These are phyloP conservation scores for Falciphora oryzae DNA, from an alignment of 2,329 filamentous ascomycete genomes.

Conservation along the genomic window DNA sequence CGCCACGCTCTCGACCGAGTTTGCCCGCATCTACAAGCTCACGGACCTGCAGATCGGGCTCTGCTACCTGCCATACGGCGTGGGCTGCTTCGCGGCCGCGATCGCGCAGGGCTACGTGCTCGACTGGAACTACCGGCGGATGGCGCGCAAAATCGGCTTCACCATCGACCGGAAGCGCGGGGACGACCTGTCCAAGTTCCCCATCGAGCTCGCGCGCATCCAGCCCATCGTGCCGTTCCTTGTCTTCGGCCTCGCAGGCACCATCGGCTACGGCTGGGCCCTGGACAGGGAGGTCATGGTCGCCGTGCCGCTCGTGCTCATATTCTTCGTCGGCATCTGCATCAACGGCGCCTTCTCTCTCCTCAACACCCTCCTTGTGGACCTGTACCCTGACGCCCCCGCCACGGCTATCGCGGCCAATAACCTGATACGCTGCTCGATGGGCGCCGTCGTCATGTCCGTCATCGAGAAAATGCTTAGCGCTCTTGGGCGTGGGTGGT, in stretches of 20 bases:
- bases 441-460: conserved; percentile 54
- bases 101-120: conserved; percentile 51
- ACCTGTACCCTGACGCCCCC: conserved; percentile 54
- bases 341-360: conserved; percentile 59
- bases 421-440: conserved; percentile 56
- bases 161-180: conserved; percentile 53
- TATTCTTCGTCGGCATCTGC: conserved; percentile 51
- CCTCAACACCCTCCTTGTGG: conserved; percentile 57
- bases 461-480: conserved; percentile 54
- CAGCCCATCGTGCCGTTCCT: conserved; percentile 50
- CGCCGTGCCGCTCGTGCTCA: conserved; percentile 48
- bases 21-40: conserved; percentile 45
- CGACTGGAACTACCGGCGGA: conserved; percentile 65
- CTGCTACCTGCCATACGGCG: conserved; percentile 49
- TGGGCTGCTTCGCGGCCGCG: conserved; percentile 42
- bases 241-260: conserved; percentile 43
- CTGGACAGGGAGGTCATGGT: conserved; percentile 42
- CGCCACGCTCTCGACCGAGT: conserved; percentile 46
- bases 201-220: conserved; percentile 49
- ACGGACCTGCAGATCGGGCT: conserved; percentile 46
- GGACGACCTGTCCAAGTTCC: conserved; percentile 44
- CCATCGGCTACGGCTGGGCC: conserved; percentile 54
- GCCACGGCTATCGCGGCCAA: conserved; percentile 59
- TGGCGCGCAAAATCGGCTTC: conserved; percentile 56
- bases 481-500: conserved; percentile 54